Percentiles rank a stretch among this genome's conserved stretches.
These are phyloP conservation scores for Triangularia verruculosa DNA, from an alignment of 2,329 filamentous ascomycete species.

Conservation along the genomic window DNA sequence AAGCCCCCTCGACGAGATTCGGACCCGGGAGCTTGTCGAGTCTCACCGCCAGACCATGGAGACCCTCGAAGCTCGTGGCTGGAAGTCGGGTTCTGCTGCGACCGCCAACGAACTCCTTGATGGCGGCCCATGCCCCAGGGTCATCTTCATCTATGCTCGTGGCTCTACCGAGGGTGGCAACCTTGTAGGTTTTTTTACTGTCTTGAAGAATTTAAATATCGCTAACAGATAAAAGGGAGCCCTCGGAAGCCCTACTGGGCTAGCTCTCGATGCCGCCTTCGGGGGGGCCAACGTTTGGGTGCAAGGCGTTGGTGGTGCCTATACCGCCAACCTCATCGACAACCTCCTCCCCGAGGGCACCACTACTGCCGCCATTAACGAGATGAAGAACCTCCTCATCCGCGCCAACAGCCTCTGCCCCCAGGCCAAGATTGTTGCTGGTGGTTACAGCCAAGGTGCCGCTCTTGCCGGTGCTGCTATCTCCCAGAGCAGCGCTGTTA, in stretches of 20 bases:
- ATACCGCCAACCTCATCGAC: constrained; percentile 28
- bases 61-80: constrained; percentile 1
- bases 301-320: constrained; percentile 43
- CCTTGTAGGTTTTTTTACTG: constrained; percentile 29
- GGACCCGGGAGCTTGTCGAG: constrained; percentile 5
- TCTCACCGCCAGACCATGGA: constrained; percentile 5
- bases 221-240: constrained; percentile 6
- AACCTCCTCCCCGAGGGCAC: constrained; percentile 24
- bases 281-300: constrained; percentile 36
- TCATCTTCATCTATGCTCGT: constrained; percentile 42
- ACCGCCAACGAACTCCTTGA: constrained; percentile 2
- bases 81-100: background rate
- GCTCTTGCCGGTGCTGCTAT: constrained; percentile 43
- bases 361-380: constrained; percentile 35
- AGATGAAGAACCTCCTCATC: constrained; percentile 40
- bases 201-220: background rate
- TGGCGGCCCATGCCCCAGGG: constrained; percentile 32
- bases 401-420: constrained; percentile 43
- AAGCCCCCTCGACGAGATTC: background rate
- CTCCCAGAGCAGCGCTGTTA: constrained; percentile 31
- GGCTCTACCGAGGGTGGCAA: constrained; percentile 40
- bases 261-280: constrained; percentile 31
- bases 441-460: constrained; percentile 43
- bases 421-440: constrained; percentile 38
- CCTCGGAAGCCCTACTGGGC: constrained; percentile 31